Conservation (phyloP, 805 yeast species). For the Saccharomycopsis oosterbeekiorum region DNA sequence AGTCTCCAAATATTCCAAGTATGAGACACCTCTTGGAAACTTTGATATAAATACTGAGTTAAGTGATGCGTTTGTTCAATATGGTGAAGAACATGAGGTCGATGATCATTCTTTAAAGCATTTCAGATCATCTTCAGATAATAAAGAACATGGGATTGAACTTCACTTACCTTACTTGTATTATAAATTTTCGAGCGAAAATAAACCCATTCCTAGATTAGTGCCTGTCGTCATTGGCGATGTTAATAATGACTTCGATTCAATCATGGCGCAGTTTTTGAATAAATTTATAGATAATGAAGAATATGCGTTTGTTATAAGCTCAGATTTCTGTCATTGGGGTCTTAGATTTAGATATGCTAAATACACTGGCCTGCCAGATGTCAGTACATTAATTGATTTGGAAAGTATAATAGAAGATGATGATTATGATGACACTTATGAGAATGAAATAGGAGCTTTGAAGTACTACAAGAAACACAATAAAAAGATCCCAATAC, state of each 20-base stretch:
- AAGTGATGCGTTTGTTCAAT: background rate
- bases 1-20: conserved; percentile 39
- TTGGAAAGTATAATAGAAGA: conserved; percentile 18
- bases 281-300: conserved; percentile 43
- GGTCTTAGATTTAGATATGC: conserved; percentile 56
- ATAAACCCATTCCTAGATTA: conserved; percentile 35
- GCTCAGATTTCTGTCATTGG: conserved; percentile 97
- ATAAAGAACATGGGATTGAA: conserved; percentile 86
- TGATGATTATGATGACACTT: conserved; percentile 3
- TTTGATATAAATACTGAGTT: conserved; percentile 50
- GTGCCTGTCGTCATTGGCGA: conserved; percentile 78
- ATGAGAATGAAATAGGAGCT: background rate
- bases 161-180: conserved; percentile 82
- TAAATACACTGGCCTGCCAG: conserved; percentile 30
- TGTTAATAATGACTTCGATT: conserved; percentile 36
- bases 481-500: conserved; percentile 36
- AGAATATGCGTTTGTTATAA: conserved; percentile 60
- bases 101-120: conserved; percentile 29
- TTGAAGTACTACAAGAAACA: conserved; percentile 9
- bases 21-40: conserved; percentile 79
- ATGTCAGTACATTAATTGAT: conserved; percentile 19
- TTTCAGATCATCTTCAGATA: conserved; percentile 56
- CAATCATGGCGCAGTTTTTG: conserved; percentile 27
- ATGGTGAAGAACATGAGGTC: background rate
- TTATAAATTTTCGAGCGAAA: conserved; percentile 32